Percentiles rank a stretch among this genome's conserved stretches.
These are phyloP conservation scores for Candida tunisiensis DNA, from an alignment of 1,139 yeast species.

Conservation along the genomic window DNA sequence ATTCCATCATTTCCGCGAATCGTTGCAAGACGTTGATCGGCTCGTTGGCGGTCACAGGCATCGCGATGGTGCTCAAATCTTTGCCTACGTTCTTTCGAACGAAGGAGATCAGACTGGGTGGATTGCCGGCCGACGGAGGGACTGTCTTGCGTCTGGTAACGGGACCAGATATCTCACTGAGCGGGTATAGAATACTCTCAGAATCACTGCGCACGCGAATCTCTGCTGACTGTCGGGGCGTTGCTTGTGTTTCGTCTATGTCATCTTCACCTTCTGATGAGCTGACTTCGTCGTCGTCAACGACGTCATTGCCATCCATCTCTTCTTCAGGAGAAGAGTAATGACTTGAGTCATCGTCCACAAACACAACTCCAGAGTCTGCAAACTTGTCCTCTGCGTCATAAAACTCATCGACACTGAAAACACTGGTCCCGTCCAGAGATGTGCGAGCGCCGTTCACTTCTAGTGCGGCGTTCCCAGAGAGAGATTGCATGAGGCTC, in stretches of 20 bases:
- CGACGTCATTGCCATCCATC: conserved; percentile 13
- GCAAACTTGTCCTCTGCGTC: conserved; percentile 50
- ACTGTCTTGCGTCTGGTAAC: conserved; percentile 44
- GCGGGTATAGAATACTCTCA: conserved; percentile 56
- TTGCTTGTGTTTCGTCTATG: conserved; percentile 8
- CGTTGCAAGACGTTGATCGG: conserved; percentile 73
- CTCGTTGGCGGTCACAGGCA: conserved; percentile 92
- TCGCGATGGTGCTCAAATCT: conserved; percentile 69
- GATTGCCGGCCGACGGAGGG: conserved; percentile 43
- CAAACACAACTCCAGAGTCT: conserved; percentile 9
- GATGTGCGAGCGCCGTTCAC: too few relatives aligned
- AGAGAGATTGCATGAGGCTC: too few relatives aligned
- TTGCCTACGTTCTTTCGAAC: conserved; percentile 86
- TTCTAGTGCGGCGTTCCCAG: too few relatives aligned
- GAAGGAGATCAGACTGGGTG: conserved; percentile 69
- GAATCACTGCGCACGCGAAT: too few relatives aligned
- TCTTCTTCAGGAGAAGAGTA: conserved; percentile 7
- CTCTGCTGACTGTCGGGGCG: too few relatives aligned
- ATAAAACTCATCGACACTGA: conserved; percentile 27
- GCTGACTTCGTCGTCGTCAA: conserved; percentile 9
- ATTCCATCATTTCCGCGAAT: conserved; percentile 67
- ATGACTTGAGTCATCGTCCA: conserved; percentile 7
- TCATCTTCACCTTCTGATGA: conserved; percentile 7
- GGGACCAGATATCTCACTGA: conserved; percentile 6
- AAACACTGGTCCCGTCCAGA: too few relatives aligned